Evolutionary conservation across 2,329 filamentous ascomycete species (phyloP).

Genomic region (Penicillium sp.): DNA sequence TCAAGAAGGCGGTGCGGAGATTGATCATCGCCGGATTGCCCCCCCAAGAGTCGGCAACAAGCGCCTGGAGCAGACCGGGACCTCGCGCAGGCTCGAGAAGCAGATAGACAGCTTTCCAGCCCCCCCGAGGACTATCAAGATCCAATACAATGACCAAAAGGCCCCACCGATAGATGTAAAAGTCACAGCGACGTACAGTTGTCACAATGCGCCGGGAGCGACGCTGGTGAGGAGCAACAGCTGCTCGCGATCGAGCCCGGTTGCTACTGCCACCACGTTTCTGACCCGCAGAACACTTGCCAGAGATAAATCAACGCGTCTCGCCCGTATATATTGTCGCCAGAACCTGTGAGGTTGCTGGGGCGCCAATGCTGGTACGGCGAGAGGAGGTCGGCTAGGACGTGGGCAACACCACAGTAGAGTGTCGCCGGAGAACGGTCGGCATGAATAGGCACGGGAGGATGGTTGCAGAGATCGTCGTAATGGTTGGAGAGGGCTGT

Average conservation of each 20-base stretch:
- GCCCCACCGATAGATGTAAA: conserved; percentile 17
- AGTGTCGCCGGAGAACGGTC: conserved; percentile 36
- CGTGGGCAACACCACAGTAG: conserved; percentile 39
- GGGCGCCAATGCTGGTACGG: conserved; percentile 29
- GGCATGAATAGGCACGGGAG: conserved; percentile 36
- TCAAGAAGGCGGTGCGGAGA: conserved; percentile 47
- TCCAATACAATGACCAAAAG: conserved; percentile 10
- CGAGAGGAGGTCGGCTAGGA: conserved; percentile 37
- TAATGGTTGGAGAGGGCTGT: conserved; percentile 20
- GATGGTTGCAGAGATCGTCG: conserved; percentile 16
- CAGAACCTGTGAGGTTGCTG: conserved; percentile 20
- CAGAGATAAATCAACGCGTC: conserved; percentile 19
- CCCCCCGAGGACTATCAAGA: not conserved
- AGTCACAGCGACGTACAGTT: conserved; percentile 39
- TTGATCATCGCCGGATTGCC: conserved; percentile 38
- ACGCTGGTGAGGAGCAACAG: conserved; percentile 35
- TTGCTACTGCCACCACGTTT: conserved; percentile 34
- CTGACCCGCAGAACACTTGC: conserved; percentile 10
- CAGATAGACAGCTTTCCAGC: conserved; percentile 7
- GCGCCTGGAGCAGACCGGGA: conserved; percentile 25
- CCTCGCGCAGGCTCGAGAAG: conserved; percentile 29
- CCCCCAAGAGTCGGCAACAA: conserved; percentile 36
- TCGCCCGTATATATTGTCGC: conserved; percentile 13
- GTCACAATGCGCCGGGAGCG: conserved; percentile 43
- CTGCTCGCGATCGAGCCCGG: conserved; percentile 42